These are phyloP conservation scores for Periglandula ipomoeae DNA, from an alignment of 2,329 filamentous ascomycete species.

Conservation along the genomic window DNA sequence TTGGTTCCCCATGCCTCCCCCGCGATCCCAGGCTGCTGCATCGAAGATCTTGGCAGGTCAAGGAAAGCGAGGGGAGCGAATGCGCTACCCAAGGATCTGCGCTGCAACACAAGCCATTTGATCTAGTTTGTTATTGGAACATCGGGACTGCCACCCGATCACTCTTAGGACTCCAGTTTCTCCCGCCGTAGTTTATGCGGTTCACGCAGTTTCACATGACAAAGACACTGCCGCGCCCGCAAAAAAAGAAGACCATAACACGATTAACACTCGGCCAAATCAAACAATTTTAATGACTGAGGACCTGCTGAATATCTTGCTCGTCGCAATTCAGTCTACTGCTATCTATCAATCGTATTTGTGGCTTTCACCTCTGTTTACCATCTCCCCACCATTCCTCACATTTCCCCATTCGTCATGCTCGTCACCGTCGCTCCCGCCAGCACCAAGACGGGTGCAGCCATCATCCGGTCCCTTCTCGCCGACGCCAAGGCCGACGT, in stretches of 20 bases:
- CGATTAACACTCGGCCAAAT: too few relatives aligned
- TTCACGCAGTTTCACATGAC: not conserved
- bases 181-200: not conserved
- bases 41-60: not conserved
- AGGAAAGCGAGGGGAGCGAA: not conserved
- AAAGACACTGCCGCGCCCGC: too few relatives aligned
- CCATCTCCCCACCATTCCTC: too few relatives aligned
- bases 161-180: too few relatives aligned
- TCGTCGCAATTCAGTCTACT: too few relatives aligned
- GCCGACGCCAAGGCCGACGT: conserved; percentile 4
- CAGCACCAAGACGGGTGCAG: conserved; percentile 20
- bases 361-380: too few relatives aligned
- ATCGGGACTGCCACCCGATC: not conserved
- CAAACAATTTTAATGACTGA: too few relatives aligned
- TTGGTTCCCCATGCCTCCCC: not conserved
- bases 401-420: conserved; percentile 11
- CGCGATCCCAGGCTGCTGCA: not conserved
- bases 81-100: not conserved
- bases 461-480: conserved; percentile 21
- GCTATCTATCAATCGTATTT: too few relatives aligned
- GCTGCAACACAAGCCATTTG: not conserved
- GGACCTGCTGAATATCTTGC: too few relatives aligned
- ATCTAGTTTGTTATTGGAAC: not conserved
- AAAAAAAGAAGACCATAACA: too few relatives aligned
- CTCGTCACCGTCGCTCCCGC: conserved; percentile 23